Evolutionary conservation across 2,329 filamentous ascomycete genomes (phyloP).

Genomic region (Fusarium sp.): DNA sequence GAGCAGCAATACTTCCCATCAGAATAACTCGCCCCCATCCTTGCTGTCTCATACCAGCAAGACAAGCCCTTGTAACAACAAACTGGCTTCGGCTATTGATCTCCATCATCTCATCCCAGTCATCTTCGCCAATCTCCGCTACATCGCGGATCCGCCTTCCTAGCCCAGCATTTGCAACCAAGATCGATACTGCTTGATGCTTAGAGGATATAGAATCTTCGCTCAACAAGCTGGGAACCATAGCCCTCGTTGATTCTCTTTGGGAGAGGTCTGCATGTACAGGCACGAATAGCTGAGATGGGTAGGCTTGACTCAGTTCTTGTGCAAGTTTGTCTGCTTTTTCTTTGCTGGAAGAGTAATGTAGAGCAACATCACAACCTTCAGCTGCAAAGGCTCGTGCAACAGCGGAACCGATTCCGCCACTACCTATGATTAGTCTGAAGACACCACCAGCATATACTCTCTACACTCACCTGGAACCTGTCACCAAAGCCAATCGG

Average conservation of each 20-base stretch:
- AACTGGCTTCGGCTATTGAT: slow-evolving; percentile 50
- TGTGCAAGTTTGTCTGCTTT: slow-evolving; percentile 47
- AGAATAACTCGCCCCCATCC: slow-evolving; percentile 49
- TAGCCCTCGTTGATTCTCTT: slow-evolving; percentile 13
- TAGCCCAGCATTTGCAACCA: slow-evolving; percentile 49
- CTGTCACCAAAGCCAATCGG: slow-evolving; percentile 36
- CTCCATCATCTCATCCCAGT: slow-evolving; percentile 52
- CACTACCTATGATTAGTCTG: slow-evolving; percentile 37
- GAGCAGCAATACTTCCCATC: slow-evolving; percentile 49
- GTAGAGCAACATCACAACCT: slow-evolving; percentile 50
- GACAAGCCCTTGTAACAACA: slow-evolving; percentile 48
- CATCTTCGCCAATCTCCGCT: slow-evolving; percentile 48
- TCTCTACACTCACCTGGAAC: slow-evolving; percentile 16
- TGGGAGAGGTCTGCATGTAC: slow-evolving; percentile 20
- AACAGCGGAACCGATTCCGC: slow-evolving; percentile 50
- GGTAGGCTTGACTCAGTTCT: slow-evolving; percentile 18
- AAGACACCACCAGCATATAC: not conserved
- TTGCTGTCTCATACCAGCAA: slow-evolving; percentile 47
- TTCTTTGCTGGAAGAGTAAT: slow-evolving; percentile 49
- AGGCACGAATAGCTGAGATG: slow-evolving; percentile 1
- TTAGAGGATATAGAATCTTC: not conserved
- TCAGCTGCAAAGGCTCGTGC: slow-evolving; percentile 49
- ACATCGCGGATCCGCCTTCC: slow-evolving; percentile 50
- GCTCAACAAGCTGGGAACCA: not conserved
- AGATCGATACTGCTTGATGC: slow-evolving; percentile 46